phyloP scores from a whole-genome alignment of 2,329 filamentous ascomycete genomes.

The Colletotrichum ledebouriae region DNA sequence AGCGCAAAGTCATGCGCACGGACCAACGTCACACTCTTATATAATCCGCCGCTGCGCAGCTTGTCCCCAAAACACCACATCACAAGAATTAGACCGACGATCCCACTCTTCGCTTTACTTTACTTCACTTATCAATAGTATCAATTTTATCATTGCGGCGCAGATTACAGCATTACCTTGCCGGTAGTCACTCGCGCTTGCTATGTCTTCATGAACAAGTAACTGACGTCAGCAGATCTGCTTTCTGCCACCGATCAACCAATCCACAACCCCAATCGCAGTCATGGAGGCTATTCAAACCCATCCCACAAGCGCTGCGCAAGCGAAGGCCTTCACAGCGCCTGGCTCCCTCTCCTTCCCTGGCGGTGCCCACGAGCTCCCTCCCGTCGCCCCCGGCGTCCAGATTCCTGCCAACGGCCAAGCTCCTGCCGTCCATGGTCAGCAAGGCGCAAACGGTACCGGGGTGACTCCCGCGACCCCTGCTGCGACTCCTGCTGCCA shows the following conservation, averaged over 20 bases:
- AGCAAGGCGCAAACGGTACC: conserved; percentile 75
- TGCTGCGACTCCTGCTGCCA: conserved; percentile 89
- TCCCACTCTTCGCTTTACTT: neutral
- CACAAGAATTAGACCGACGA: neutral
- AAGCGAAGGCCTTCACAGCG: conserved; percentile 96
- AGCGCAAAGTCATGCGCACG: neutral
- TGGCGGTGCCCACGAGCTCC: conserved; percentile 84
- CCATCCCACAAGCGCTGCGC: conserved; percentile 89
- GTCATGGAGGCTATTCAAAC: conserved; percentile 92
- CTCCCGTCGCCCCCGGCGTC: conserved; percentile 80
- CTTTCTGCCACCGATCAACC: conserved; percentile 36
- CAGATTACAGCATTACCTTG: neutral
- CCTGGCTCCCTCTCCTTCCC: conserved; percentile 94
- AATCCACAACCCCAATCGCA: conserved; percentile 43
- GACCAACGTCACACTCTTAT: neutral
- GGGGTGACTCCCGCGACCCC: conserved; percentile 92
- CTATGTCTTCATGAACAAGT: neutral
- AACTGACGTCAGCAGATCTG: conserved; percentile 46
- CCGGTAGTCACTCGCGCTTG: conserved; percentile 48
- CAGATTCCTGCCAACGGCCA: conserved; percentile 59
- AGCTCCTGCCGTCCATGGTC: conserved; percentile 60
- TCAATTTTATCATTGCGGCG: neutral
- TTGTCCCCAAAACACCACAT: neutral
- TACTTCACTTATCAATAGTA: neutral
- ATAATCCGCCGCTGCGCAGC: neutral